These are phyloP conservation scores for Ceratobasidium theobromae DNA, from an alignment of 1,284 basidiomycete species.

Conservation along the genomic window DNA sequence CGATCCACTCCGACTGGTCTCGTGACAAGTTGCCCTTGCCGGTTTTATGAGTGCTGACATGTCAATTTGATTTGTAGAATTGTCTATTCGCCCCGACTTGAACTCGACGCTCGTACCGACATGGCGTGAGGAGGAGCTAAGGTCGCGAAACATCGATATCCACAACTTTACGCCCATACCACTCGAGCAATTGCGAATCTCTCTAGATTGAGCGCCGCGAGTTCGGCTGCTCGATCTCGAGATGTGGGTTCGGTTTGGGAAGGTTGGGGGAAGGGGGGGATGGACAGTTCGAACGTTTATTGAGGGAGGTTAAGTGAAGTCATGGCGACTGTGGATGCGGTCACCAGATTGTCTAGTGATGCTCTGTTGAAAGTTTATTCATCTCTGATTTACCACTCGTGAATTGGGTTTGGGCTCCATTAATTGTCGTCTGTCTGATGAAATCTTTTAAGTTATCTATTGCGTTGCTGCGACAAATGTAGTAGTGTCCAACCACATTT, in stretches of 20 bases:
- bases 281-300: conserved; percentile 10
- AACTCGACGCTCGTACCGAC: conserved; percentile 88
- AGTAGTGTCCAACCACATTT: background rate
- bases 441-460: conserved; percentile 25
- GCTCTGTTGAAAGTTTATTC: conserved; percentile 27
- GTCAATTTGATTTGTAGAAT: conserved; percentile 62
- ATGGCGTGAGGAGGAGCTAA: conserved; percentile 86
- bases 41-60: conserved; percentile 24
- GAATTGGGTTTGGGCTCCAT: conserved; percentile 19
- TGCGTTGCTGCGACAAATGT: conserved; percentile 6
- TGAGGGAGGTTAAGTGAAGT: background rate
- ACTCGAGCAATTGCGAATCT: conserved; percentile 86
- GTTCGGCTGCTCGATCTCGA: background rate
- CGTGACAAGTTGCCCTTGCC: too few species aligned
- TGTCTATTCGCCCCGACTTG: conserved; percentile 93
- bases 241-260: conserved; percentile 16
- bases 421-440: background rate
- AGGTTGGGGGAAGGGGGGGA: conserved; percentile 5
- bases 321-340: conserved; percentile 22
- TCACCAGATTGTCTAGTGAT: conserved; percentile 3
- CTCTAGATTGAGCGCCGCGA: conserved; percentile 66
- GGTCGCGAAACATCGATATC: conserved; percentile 81
- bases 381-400: conserved; percentile 31
- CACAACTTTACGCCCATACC: conserved; percentile 94
- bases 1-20: conserved; percentile 2